Evolutionary conservation across 2,329 filamentous ascomycete genomes (phyloP).

Genomic region (Penicillium glabrum): DNA sequence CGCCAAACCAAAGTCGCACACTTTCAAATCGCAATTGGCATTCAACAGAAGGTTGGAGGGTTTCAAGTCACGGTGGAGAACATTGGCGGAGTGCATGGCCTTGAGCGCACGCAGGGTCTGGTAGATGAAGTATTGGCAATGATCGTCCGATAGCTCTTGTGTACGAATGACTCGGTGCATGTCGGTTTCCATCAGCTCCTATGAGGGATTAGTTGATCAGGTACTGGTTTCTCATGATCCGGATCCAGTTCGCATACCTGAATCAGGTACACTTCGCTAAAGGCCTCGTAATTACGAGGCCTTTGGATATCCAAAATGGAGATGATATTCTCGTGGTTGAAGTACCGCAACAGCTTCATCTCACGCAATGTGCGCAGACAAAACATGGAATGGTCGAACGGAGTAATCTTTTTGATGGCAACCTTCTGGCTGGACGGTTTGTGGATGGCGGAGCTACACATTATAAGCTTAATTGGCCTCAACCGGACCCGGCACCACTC

Average conservation of each 20-base stretch:
- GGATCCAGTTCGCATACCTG: conserved; percentile 62
- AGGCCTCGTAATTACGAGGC: conserved; percentile 90
- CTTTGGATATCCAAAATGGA: conserved; percentile 99
- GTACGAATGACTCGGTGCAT: conserved; percentile 99
- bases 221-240: background rate
- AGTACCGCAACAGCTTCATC: conserved; percentile 98
- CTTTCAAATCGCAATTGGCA: conserved; percentile 98
- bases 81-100: conserved; percentile 99
- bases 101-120: conserved; percentile 96
- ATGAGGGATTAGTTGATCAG: background rate
- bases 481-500: conserved; percentile 41
- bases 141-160: conserved; percentile 96
- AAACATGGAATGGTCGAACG: conserved; percentile 99
- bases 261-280: conserved; percentile 97
- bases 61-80: conserved; percentile 95
- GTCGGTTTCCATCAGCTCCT: conserved; percentile 99
- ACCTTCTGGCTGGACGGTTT: conserved; percentile 98
- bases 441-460: conserved; percentile 82
- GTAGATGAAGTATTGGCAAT: conserved; percentile 99
- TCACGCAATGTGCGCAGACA: conserved; percentile 93
- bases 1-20: conserved; percentile 96
- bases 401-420: conserved; percentile 99
- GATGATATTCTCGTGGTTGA: conserved; percentile 99
- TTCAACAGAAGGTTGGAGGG: conserved; percentile 96
- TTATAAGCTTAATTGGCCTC: background rate